These are phyloP conservation scores for Aspergillus pseudoglaucus DNA, from an alignment of 2,329 filamentous ascomycete species.

Conservation along the genomic window DNA sequence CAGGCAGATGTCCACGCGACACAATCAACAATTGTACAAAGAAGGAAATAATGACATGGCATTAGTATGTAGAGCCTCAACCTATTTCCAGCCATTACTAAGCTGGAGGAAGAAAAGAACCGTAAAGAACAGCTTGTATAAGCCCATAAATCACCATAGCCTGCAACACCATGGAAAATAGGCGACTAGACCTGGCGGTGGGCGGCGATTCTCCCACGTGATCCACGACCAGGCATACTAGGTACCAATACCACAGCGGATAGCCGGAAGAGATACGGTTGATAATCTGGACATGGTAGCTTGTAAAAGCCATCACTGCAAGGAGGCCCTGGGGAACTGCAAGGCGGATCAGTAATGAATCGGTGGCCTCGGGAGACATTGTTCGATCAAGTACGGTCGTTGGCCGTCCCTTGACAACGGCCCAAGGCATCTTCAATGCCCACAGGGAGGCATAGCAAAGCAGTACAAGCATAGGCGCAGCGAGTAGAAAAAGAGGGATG, in stretches of 20 bases:
- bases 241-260: constrained; percentile 80
- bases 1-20: too few relatives aligned
- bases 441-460: constrained; percentile 56
- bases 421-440: constrained; percentile 30
- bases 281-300: constrained; percentile 90
- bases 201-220: constrained; percentile 9
- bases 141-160: constrained; percentile 76
- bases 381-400: constrained; percentile 5
- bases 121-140: constrained; percentile 77
- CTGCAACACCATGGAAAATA: constrained; percentile 42
- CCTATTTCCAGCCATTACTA: constrained; percentile 28
- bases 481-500: constrained; percentile 78
- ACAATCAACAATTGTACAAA: too few relatives aligned
- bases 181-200: constrained; percentile 10
- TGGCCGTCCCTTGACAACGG: constrained; percentile 6
- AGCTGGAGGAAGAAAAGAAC: constrained; percentile 86
- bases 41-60: background rate
- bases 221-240: constrained; percentile 46
- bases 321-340: constrained; percentile 68
- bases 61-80: background rate
- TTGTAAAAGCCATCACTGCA: constrained; percentile 64
- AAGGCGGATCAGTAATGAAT: constrained; percentile 46
- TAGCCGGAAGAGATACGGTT: constrained; percentile 83
- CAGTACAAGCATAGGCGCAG: constrained; percentile 66
- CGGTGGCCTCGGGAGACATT: constrained; percentile 13